These are phyloP conservation scores for Macrophomina pseudophaseolina DNA, from an alignment of 2,329 filamentous ascomycete species.

Conservation along the genomic window DNA sequence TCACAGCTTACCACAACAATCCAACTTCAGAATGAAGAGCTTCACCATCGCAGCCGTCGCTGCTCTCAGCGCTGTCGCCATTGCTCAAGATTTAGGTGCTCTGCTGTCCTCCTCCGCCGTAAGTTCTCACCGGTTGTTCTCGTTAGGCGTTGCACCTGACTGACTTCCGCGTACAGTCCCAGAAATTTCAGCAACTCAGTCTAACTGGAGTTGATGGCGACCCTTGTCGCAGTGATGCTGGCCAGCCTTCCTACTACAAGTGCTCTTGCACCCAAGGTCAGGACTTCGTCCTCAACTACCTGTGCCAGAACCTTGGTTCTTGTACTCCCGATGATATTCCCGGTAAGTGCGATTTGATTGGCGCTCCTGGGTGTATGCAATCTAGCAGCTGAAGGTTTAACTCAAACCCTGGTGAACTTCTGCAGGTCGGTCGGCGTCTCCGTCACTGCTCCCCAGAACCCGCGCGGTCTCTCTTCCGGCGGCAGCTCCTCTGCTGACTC, in stretches of 20 bases:
- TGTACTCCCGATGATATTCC: constrained; percentile 19
- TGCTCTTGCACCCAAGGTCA: constrained; percentile 18
- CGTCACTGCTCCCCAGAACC: constrained; percentile 16
- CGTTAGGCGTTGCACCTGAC: background rate
- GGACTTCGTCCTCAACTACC: constrained; percentile 11
- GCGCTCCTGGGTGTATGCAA: no score
- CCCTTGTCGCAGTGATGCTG: constrained; percentile 13
- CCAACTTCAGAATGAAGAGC: constrained; percentile 10
- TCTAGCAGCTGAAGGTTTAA: background rate
- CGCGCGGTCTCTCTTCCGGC: constrained; percentile 8
- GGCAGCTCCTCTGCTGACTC: background rate
- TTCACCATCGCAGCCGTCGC: background rate
- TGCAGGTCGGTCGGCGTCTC: constrained; percentile 18
- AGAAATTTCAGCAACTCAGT: constrained; percentile 14
- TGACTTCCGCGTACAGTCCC: background rate
- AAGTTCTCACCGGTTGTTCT: background rate
- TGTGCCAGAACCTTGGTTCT: constrained; percentile 8
- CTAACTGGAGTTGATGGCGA: constrained; percentile 18
- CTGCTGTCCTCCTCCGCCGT: constrained; percentile 18
- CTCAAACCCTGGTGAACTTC: constrained; percentile 14
- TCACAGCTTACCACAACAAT: background rate
- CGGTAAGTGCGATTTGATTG: background rate
- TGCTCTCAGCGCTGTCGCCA: constrained; percentile 10
- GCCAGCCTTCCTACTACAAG: constrained; percentile 22
- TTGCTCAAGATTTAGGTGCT: constrained; percentile 11